Conservation (phyloP, 805 yeast species). For the Candida hispaniensis region DNA sequence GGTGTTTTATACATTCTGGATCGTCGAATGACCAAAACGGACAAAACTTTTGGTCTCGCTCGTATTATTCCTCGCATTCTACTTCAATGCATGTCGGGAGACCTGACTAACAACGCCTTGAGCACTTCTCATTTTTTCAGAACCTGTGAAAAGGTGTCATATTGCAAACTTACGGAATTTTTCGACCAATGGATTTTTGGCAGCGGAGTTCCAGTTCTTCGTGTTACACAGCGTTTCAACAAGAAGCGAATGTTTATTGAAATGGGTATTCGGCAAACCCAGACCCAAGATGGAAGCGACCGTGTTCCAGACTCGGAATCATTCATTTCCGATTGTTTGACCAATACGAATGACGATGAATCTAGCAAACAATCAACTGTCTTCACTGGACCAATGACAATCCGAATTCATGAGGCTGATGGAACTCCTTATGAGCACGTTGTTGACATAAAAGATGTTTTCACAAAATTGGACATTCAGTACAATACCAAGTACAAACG, state of each 20-base stretch:
- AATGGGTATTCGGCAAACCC: slow-evolving; percentile 87
- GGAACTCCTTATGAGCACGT: slow-evolving; percentile 98
- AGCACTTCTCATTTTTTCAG: slow-evolving; percentile 80
- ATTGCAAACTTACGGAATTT: slow-evolving; percentile 67
- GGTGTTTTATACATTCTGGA: slow-evolving; percentile 75
- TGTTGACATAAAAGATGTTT: slow-evolving; percentile 75
- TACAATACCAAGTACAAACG: slow-evolving; percentile 90
- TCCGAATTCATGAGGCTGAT: slow-evolving; percentile 93
- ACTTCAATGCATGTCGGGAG: slow-evolving; percentile 92
- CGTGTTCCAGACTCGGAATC: slow-evolving; percentile 21
- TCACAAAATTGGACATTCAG: slow-evolving; percentile 83
- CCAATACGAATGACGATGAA: slow-evolving; percentile 23
- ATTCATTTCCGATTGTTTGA: slow-evolving; percentile 34
- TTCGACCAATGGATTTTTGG: slow-evolving; percentile 92
- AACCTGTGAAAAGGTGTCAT: slow-evolving; percentile 91
- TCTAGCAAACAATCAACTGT: no score
- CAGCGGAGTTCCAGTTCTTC: slow-evolving; percentile 77
- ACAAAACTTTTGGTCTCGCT: slow-evolving; percentile 82
- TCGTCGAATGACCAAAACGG: slow-evolving; percentile 90
- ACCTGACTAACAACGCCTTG: slow-evolving; percentile 62
- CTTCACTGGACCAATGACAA: slow-evolving; percentile 88
- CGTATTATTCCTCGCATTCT: slow-evolving; percentile 87
- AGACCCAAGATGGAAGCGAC: slow-evolving; percentile 42
- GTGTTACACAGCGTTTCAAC: slow-evolving; percentile 85
- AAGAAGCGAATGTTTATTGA: slow-evolving; percentile 89